phyloP scores from a whole-genome alignment of 495 filamentous ascomycete genomes.

The Neurospora sp. region DNA sequence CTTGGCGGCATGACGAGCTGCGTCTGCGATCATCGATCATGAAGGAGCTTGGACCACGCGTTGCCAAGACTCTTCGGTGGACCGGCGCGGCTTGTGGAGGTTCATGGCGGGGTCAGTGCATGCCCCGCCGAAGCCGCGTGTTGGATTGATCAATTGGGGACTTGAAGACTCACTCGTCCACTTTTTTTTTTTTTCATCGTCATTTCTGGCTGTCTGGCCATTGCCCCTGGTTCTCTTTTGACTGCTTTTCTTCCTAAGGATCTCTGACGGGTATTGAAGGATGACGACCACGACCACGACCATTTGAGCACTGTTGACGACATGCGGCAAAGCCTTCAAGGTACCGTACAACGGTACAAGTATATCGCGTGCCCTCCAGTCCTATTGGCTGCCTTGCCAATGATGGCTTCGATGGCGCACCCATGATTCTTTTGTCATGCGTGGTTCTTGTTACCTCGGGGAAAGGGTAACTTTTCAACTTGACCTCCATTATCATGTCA shows the following conservation, averaged over 20 bases:
- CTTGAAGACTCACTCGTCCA: not conserved
- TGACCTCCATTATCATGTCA: not conserved
- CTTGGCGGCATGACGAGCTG: not conserved
- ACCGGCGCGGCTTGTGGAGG: not conserved
- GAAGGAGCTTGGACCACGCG: not conserved
- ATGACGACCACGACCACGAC: not conserved
- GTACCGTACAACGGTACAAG: not conserved
- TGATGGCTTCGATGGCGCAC: not conserved
- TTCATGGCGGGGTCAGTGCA: not conserved
- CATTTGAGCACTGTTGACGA: not conserved
- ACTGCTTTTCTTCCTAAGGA: not conserved
- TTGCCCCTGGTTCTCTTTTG: not conserved
- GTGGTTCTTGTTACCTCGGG: not conserved
- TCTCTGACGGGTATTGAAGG: not conserved
- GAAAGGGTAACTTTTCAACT: not conserved
- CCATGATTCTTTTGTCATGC: not conserved
- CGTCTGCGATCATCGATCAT: not conserved
- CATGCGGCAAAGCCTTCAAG: not conserved
- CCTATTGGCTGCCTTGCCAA: not conserved
- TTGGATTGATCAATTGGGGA: not conserved
- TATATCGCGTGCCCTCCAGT: not conserved
- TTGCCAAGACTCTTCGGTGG: not conserved
- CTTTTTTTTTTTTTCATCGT: not conserved
- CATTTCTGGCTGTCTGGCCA: not conserved
- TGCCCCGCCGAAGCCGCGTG: not conserved